Base-by-base conservation (phyloP, 2,329 filamentous ascomycete genomes). In the Aphanocladium album region DNA sequence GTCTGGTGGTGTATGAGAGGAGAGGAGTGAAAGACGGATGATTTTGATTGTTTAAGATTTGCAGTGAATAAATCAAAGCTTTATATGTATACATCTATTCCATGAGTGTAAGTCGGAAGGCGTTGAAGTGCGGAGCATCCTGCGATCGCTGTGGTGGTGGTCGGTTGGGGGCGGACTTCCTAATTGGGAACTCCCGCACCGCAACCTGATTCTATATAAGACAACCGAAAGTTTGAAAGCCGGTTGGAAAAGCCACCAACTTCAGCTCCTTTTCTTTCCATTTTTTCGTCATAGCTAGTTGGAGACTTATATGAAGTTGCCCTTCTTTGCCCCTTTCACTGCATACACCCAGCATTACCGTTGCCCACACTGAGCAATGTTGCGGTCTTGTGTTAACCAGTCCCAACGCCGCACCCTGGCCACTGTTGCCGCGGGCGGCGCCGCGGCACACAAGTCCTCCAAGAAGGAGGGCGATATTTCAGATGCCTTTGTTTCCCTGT, bases 381-480 rank as follows among this genome's bases (percentile, higher is more conserved):
- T 43, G 61, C 58, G 19, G 39, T 57, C 39, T 52, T 64, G 23
- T 14, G 21, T 41, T 11, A 57, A 27, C 33, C 60, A 35, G 51
- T 49, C 60, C 67, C 5, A 50, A 63, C 9, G 62, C 62, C 23
- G 62, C 14, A 60, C 57, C 23, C 51, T 35, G 46, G 68, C 25
- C 53, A 60, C 51, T 63, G 68, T 39, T 61, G 59, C 66, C 11
- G 63, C 62, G 7, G 35, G 35, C 41, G 25, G 19, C 30, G 62
- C 66, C 7, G 43, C 64, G 2, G 52, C 54, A 8, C 62, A 62
- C n/a, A 62, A 33, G 33, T 56, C 64, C 11, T 19, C 65, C 14
- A 85, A 84, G 65, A 78, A 80, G 43, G 82, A 84, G 64, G 85
- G 85, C 3, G 80, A 87, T 64, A 88, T 88, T 37, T 85, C 84